Percentiles rank a stretch among this genome's conserved stretches.
These are phyloP conservation scores for Hypoxylon sp. DNA, from an alignment of 2,329 filamentous ascomycete species.

Conservation along the genomic window DNA sequence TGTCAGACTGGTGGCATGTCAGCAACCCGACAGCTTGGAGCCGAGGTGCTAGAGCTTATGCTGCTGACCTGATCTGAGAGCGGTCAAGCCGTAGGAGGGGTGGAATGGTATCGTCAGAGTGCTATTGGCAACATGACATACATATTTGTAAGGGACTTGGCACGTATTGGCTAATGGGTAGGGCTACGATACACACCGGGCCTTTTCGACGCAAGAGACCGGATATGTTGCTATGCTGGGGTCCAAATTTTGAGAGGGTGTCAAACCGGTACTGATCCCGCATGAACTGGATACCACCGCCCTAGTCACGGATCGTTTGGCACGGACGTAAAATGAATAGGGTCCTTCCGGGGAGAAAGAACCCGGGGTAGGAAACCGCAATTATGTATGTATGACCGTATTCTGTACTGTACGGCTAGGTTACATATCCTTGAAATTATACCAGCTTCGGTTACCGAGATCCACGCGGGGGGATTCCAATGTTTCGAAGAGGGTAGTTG, in stretches of 20 bases:
- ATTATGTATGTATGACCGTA: constrained; percentile 6
- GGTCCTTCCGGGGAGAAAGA: constrained; percentile 15
- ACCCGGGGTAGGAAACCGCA: constrained; percentile 16
- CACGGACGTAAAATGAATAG: constrained; percentile 25
- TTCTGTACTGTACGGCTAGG: constrained; percentile 11
- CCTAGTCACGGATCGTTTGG: constrained; percentile 18
- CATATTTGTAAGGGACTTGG: constrained; percentile 20
- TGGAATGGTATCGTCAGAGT: constrained; percentile 9
- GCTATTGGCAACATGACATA: constrained; percentile 22
- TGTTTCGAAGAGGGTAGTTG: constrained; percentile 13
- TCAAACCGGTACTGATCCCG: constrained; percentile 33
- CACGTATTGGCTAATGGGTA: constrained; percentile 20
- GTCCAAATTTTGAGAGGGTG: neutral
- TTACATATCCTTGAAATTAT: constrained; percentile 12
- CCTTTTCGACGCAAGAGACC: constrained; percentile 2
- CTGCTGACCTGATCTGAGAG: constrained; percentile 36
- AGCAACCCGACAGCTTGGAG: constrained; percentile 41
- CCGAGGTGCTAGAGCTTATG: constrained; percentile 42
- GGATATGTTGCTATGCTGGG: constrained; percentile 6
- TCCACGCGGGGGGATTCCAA: constrained; percentile 12
- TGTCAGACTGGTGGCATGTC: constrained; percentile 30
- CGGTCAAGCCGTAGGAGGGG: constrained; percentile 27
- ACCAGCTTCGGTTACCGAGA: constrained; percentile 20
- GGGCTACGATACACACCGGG: constrained; percentile 14
- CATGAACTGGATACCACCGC: constrained; percentile 29